Conservation (phyloP, 2,329 filamentous ascomycete genomes). For the Canariomyces notabilis region DNA sequence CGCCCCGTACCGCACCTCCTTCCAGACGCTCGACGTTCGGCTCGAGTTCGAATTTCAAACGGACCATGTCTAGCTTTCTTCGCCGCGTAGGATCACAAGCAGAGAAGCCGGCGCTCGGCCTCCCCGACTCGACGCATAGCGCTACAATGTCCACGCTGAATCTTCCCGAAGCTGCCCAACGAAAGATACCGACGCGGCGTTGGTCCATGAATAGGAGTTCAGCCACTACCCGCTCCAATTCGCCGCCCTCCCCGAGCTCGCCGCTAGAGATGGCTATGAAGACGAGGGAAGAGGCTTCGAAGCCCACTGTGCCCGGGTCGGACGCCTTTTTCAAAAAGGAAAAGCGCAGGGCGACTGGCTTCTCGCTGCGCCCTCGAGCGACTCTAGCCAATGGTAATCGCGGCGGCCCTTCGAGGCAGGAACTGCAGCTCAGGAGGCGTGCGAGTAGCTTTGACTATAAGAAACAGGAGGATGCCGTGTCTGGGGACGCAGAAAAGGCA, state of each 20-base stretch:
- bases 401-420: constrained; percentile 13
- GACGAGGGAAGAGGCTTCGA: constrained; percentile 23
- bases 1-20: constrained; percentile 29
- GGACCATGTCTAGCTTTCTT: constrained; percentile 48
- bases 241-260: constrained; percentile 47
- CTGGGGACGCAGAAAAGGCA: constrained; percentile 20
- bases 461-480: constrained; percentile 25
- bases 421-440: constrained; percentile 30
- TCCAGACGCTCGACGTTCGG: constrained; percentile 39
- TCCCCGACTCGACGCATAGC: constrained; percentile 19
- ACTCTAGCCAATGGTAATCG: constrained; percentile 21
- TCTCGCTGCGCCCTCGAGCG: constrained; percentile 43
- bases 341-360: constrained; percentile 46
- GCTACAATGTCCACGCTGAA: constrained; percentile 26
- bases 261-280: constrained; percentile 38
- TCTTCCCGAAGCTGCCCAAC: constrained; percentile 24
- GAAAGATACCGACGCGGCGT: constrained; percentile 33
- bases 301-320: constrained; percentile 35
- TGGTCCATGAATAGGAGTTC: constrained; percentile 45
- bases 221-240: constrained; percentile 43
- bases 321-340: constrained; percentile 48
- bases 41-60: constrained; percentile 41
- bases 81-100: constrained; percentile 37
- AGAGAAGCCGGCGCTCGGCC: constrained; percentile 25
- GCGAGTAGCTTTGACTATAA: constrained; percentile 47